A percentile compares a stretch with the other conserved stretches of the same genome.
Conservation (phyloP, 805 yeast genomes). For the Cyberlindnera misumaiensis region DNA sequence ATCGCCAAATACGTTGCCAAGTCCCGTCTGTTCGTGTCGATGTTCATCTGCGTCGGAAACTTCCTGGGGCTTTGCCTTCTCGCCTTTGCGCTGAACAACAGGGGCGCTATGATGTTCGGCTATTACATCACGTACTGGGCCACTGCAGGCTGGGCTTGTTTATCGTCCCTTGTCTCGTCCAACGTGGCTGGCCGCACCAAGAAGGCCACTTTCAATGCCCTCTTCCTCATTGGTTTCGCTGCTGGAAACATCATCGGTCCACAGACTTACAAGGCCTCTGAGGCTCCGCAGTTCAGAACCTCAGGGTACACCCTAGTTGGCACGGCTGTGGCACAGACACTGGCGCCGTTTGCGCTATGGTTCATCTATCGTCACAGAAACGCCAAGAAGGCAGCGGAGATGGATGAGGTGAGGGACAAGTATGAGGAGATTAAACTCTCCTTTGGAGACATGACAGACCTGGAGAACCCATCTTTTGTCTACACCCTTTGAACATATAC, state of each 20-base stretch:
- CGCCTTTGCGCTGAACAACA: constrained; percentile 27
- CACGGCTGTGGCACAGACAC: constrained; percentile 2
- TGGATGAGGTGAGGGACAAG: background rate
- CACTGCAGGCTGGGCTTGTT: constrained; percentile 13
- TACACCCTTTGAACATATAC: constrained; percentile 17
- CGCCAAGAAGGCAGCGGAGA: constrained; percentile 2
- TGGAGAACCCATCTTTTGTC: constrained; percentile 24
- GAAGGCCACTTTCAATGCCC: constrained; percentile 11
- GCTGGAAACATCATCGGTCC: constrained; percentile 50
- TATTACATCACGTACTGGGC: constrained; percentile 22
- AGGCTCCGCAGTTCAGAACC: constrained; percentile 48
- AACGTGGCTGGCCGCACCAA: constrained; percentile 16
- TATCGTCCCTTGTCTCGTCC: constrained; percentile 18
- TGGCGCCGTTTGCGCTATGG: constrained; percentile 4
- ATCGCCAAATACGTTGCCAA: constrained; percentile 7
- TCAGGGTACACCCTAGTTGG: constrained; percentile 6
- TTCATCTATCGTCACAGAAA: constrained; percentile 6
- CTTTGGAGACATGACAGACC: constrained; percentile 40
- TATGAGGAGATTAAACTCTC: constrained; percentile 4
- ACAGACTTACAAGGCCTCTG: constrained; percentile 49
- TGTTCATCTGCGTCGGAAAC: constrained; percentile 2
- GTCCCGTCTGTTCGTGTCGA: constrained; percentile 7
- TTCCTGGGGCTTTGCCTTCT: constrained; percentile 21
- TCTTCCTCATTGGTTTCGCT: constrained; percentile 13
- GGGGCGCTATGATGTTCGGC: constrained; percentile 26